Evolutionary conservation across 495 filamentous ascomycete genomes (phyloP).

Genomic region (Lasiosphaeria ovina): DNA sequence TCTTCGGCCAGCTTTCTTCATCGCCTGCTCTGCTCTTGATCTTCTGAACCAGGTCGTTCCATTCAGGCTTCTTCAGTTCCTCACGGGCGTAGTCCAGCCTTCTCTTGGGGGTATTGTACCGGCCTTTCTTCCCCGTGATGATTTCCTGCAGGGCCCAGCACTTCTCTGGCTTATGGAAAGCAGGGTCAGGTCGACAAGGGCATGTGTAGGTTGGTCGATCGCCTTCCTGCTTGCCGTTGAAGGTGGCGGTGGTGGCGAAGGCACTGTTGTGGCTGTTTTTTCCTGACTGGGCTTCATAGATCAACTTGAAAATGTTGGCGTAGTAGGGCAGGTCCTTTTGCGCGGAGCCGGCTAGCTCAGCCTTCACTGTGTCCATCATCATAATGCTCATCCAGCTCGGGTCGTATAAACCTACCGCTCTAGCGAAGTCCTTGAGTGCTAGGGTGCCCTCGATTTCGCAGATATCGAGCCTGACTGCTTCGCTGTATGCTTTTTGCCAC

Average conservation of each 20-base stretch:
- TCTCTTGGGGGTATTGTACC: neutral
- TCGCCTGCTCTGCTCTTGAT: too few species aligned
- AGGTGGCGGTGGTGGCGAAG: neutral
- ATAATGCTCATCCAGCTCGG: neutral
- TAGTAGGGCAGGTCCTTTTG: neutral
- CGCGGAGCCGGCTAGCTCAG: neutral
- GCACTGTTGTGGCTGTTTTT: neutral
- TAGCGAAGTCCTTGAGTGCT: neutral
- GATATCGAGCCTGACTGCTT: neutral
- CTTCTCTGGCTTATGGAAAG: neutral
- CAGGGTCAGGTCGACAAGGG: neutral
- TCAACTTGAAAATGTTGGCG: neutral
- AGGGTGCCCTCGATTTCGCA: neutral
- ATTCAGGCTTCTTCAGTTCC: neutral
- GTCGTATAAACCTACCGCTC: neutral
- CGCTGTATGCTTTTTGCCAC: neutral
- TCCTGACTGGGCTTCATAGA: neutral
- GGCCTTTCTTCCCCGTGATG: neutral
- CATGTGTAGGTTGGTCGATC: neutral
- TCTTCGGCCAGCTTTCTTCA: neutral
- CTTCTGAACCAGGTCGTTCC: neutral
- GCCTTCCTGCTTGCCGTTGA: neutral
- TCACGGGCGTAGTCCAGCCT: neutral
- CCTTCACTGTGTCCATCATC: neutral
- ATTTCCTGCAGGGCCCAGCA: neutral